phyloP scores from a whole-genome alignment of 345 rosid genomes.

The Lenwebbia sp. region DNA sequence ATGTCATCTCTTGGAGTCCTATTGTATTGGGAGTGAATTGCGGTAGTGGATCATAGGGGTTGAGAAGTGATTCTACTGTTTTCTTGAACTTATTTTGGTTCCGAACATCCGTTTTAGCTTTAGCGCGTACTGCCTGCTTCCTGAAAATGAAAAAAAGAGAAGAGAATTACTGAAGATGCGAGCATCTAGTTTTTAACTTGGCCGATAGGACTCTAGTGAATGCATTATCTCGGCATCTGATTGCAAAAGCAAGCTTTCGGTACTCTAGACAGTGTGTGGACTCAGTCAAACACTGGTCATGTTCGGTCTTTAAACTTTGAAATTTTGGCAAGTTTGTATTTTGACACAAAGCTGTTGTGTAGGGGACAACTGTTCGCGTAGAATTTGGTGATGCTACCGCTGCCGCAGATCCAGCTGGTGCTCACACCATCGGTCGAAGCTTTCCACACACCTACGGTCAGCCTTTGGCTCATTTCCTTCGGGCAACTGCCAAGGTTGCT shows the following conservation, averaged over 20 bases:
- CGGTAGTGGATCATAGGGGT: not conserved
- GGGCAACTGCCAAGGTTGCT: constrained; percentile 73
- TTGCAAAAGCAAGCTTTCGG: not conserved
- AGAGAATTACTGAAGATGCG: not conserved
- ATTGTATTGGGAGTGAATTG: not conserved
- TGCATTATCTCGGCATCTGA: not conserved
- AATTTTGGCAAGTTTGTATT: not conserved
- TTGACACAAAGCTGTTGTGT: not conserved
- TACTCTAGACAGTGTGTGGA: not conserved
- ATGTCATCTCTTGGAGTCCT: not conserved
- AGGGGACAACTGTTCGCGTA: constrained; percentile 95
- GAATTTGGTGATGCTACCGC: constrained; percentile 84
- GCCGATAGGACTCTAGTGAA: not conserved
- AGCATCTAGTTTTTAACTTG: not conserved
- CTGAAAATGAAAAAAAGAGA: not conserved
- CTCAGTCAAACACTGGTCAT: not conserved
- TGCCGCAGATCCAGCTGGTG: constrained; percentile 55
- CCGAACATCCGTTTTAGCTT: not conserved
- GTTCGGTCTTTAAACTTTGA: not conserved
- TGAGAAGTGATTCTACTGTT: not conserved
- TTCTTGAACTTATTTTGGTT: not conserved
- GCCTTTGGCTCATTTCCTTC: constrained; percentile 90
- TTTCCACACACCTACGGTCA: constrained; percentile 86
- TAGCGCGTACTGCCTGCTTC: not conserved
- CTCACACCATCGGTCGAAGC: constrained; percentile 49